A percentile compares a stretch with the other conserved stretches of the same genome.
These are phyloP conservation scores for Lecanosticta acicola DNA, from an alignment of 2,329 filamentous ascomycete genomes.

Conservation along the genomic window DNA sequence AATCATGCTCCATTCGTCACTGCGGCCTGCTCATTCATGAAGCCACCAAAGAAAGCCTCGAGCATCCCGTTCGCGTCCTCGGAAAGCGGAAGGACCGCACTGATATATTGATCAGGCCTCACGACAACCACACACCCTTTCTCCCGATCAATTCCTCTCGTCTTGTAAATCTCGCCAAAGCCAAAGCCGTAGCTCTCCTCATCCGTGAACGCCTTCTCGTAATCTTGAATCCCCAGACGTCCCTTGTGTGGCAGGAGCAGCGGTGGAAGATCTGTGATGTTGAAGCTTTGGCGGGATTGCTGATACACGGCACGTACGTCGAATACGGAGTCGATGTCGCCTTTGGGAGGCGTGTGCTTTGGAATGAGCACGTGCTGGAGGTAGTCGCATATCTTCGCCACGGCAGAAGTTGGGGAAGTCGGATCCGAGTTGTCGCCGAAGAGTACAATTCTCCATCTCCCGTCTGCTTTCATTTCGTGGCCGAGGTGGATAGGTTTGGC, in stretches of 20 bases:
- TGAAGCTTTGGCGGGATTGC: constrained; percentile 25
- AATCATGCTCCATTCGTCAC: not conserved
- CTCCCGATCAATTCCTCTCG: constrained; percentile 53
- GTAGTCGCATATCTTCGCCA: constrained; percentile 22
- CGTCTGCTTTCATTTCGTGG: constrained; percentile 31
- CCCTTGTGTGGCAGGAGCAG: constrained; percentile 42
- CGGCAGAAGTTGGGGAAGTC: constrained; percentile 14
- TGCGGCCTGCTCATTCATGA: constrained; percentile 16
- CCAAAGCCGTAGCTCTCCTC: constrained; percentile 39
- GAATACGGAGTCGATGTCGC: constrained; percentile 46
- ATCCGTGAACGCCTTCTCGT: constrained; percentile 43
- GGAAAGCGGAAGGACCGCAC: constrained; percentile 28
- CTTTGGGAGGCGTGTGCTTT: constrained; percentile 35
- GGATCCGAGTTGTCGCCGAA: constrained; percentile 25
- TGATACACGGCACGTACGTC: constrained; percentile 44
- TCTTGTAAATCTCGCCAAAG: constrained; percentile 44
- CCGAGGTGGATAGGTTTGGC: constrained; percentile 33
- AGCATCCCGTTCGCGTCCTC: constrained; percentile 18
- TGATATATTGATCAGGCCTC: constrained; percentile 63
- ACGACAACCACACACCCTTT: constrained; percentile 55
- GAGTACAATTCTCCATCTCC: constrained; percentile 31
- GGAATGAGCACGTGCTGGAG: constrained; percentile 21
- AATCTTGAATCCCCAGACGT: constrained; percentile 30
- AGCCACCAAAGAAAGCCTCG: constrained; percentile 29
- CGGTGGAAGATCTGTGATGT: constrained; percentile 37